Percentiles rank a stretch among this genome's conserved stretches.
Conservation (phyloP, 2,329 filamentous ascomycete species). For the Microdochium trichocladiopsis region DNA sequence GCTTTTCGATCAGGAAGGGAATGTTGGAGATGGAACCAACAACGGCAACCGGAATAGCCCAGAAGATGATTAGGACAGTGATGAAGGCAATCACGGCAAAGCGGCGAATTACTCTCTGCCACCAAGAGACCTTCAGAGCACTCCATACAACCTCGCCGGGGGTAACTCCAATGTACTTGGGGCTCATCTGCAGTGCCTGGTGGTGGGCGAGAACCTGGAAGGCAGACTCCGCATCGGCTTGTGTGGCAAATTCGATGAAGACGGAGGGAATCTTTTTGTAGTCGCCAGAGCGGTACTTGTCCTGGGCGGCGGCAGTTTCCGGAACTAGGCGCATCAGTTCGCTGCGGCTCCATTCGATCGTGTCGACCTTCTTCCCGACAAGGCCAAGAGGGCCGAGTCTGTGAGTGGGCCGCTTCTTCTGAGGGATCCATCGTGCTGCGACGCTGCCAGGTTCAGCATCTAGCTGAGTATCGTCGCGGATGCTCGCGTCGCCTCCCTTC, state of each 20-base stretch:
- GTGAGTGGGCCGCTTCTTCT: slow-evolving; percentile 71
- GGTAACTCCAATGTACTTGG: slow-evolving; percentile 74
- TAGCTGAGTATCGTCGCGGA: slow-evolving; percentile 38
- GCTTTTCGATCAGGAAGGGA: slow-evolving; percentile 49
- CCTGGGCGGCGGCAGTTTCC: slow-evolving; percentile 62
- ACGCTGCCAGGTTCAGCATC: slow-evolving; percentile 64
- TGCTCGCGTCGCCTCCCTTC: slow-evolving; percentile 40
- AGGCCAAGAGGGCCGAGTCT: slow-evolving; percentile 59
- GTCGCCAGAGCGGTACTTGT: slow-evolving; percentile 57
- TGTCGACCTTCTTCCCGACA: slow-evolving; percentile 85
- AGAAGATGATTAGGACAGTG: slow-evolving; percentile 76
- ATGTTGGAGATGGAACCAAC: slow-evolving; percentile 87
- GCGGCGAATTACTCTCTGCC: slow-evolving; percentile 71
- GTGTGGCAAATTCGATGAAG: slow-evolving; percentile 83
- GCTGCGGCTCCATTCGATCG: slow-evolving; percentile 79
- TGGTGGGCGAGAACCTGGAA: slow-evolving; percentile 85
- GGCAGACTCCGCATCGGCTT: slow-evolving; percentile 78
- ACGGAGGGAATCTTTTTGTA: slow-evolving; percentile 65
- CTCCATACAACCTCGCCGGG: slow-evolving; percentile 84
- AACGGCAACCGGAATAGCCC: slow-evolving; percentile 66
- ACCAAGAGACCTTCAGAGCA: slow-evolving; percentile 78
- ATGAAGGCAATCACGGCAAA: slow-evolving; percentile 67
- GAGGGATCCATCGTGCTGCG: slow-evolving; percentile 67
- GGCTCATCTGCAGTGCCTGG: slow-evolving; percentile 78
- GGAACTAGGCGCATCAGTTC: slow-evolving; percentile 72